Conservation (phyloP, 768 basidiomycete genomes). For the Tremella fuciformis region DNA sequence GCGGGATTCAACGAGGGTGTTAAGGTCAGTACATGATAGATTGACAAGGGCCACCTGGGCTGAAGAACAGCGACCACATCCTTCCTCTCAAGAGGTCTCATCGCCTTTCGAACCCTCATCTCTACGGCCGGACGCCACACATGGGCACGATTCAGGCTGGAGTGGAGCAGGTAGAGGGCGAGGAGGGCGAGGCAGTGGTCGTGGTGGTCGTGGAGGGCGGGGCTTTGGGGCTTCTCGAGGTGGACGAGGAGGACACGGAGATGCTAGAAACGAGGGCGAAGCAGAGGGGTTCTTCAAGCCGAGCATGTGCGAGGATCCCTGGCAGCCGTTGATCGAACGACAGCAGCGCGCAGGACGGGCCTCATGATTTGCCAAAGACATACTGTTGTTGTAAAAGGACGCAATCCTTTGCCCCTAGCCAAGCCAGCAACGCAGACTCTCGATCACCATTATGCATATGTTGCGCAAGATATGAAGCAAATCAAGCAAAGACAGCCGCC, state of each 20-base stretch:
- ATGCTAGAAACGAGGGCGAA: slow-evolving; percentile 3
- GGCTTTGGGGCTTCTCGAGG: slow-evolving; percentile 9
- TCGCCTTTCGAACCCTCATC: neutral
- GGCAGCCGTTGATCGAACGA: slow-evolving; percentile 26
- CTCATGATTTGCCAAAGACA: neutral
- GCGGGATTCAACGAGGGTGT: slow-evolving; percentile 11
- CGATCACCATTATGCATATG: neutral
- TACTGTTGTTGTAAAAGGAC: too few relatives aligned
- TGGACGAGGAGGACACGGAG: slow-evolving; percentile 15
- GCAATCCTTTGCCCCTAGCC: too few relatives aligned
- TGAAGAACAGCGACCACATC: slow-evolving; percentile 8
- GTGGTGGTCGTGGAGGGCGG: slow-evolving; percentile 3
- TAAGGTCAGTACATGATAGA: slow-evolving; percentile 10
- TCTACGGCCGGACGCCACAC: neutral
- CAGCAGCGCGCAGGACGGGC: neutral
- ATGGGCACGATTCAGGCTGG: neutral
- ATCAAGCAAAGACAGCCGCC: slow-evolving; percentile 14
- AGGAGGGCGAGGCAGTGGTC: slow-evolving; percentile 1
- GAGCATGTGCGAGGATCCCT: slow-evolving; percentile 38
- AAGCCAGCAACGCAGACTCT: neutral
- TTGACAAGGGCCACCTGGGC: neutral
- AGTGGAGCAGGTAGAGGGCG: slow-evolving; percentile 6
- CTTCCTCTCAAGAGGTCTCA: neutral
- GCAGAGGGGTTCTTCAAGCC: slow-evolving; percentile 30
- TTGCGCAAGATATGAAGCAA: neutral